Evolutionary conservation across 2,329 filamentous ascomycete species (phyloP), one percentile per base, ranked within the genome.

Genomic region (Colletotrichum eremochloae): DNA sequence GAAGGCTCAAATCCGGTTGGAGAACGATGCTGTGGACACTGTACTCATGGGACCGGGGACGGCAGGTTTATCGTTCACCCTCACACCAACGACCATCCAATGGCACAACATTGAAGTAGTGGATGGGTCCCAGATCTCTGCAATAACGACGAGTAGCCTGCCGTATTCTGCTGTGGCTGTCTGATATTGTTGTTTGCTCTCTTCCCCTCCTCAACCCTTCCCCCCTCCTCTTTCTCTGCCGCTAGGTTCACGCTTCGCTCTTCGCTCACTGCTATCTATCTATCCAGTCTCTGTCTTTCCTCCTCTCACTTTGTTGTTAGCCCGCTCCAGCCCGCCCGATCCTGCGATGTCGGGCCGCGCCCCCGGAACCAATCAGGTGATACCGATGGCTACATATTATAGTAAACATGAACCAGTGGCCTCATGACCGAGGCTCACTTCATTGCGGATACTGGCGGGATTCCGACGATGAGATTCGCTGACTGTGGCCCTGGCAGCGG

Each of bases 371-470:
- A 72, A 72, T 72, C 66, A 67, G 69, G 18, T 55, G 38, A 55
- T 24, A 2, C 14, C 48, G 60, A 72, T 69, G 69, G 69, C 69
- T 65, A 24, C 24, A 24, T 24, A 24, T 24, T 24, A 24, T 24
- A 24, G 24, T 24, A 65, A 69, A 72, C 69, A 62, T 69, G 55
- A 69, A 69, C 56, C 60, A 64, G 69, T 52, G 66, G 69, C 66
- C 60, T 72, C 55, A 61, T 29, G 50, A 46, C 38, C 69, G 69
- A 72, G 69, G 60, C 69, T 72, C 66, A 40, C 60, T 48, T 7
- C 15, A 56, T 64, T 69, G 69, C 67, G 67, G 71, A 52, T 63
- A 63, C 63, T 48, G 71, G 71, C 71, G 71, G 71, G 71, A 67
- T 73, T 67, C 53, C 44, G 12, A 48, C 38, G 42, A 40, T 55